Percentiles rank a stretch among this genome's conserved stretches.
These are phyloP conservation scores for Balakata baccata DNA, from an alignment of 345 rosid genomes.

Conservation along the genomic window DNA sequence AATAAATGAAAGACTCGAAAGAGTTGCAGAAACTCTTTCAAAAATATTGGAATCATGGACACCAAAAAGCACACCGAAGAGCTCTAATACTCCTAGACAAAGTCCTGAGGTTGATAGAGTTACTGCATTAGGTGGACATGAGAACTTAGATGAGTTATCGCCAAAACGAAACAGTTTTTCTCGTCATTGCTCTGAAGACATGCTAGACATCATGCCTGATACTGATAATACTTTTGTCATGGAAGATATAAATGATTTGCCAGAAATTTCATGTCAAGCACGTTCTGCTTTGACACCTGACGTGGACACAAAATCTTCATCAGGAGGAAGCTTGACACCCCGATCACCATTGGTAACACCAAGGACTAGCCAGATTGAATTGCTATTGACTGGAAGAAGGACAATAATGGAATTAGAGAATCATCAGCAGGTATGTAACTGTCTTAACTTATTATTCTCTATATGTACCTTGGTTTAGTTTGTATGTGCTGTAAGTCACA, in stretches of 20 bases:
- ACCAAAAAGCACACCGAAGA: slow-evolving; percentile 60
- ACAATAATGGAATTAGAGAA: slow-evolving; percentile 80
- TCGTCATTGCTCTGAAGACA: slow-evolving; percentile 52
- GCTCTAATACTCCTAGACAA: slow-evolving; percentile 50
- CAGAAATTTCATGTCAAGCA: slow-evolving; percentile 43
- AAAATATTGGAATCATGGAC: slow-evolving; percentile 80
- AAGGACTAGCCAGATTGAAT: slow-evolving; percentile 70
- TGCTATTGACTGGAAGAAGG: slow-evolving; percentile 65
- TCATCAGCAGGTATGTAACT: slow-evolving; percentile 61
- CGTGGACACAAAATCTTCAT: slow-evolving; percentile 47
- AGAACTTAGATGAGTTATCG: slow-evolving; percentile 47
- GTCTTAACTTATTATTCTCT: neutral
- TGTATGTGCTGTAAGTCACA: neutral
- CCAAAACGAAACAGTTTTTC: slow-evolving; percentile 34
- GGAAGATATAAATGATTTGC: slow-evolving; percentile 48
- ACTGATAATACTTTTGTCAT: slow-evolving; percentile 45
- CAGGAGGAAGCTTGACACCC: slow-evolving; percentile 87
- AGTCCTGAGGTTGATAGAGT: slow-evolving; percentile 40
- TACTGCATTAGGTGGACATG: slow-evolving; percentile 36
- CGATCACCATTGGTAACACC: slow-evolving; percentile 77
- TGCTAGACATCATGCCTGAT: slow-evolving; percentile 58
- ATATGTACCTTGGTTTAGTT: neutral
- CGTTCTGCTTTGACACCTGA: slow-evolving; percentile 33
- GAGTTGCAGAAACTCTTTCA: slow-evolving; percentile 87
- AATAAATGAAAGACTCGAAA: slow-evolving; percentile 75